phyloP scores from a whole-genome alignment of 345 rosid genomes.

The Clausena lansium region DNA sequence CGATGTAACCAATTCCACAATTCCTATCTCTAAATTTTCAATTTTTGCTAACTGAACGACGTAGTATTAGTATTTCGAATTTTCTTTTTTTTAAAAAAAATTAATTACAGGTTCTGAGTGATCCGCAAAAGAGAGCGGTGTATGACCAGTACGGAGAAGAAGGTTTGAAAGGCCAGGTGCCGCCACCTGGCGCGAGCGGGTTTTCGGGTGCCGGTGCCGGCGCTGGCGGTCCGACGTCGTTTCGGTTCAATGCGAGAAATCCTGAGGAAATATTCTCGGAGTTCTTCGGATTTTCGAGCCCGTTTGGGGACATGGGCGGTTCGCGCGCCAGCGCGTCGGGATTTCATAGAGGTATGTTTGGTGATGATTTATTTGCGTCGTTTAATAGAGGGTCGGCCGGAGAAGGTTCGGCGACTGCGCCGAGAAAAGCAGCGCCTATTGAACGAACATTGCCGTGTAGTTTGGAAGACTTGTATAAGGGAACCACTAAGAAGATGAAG shows the following conservation, averaged over 20 bases:
- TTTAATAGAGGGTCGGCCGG: conserved; percentile 40
- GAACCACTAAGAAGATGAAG: conserved; percentile 89
- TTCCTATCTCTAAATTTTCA: background rate
- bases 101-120: conserved; percentile 63
- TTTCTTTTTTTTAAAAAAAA: background rate
- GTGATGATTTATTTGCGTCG: conserved; percentile 57
- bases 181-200: conserved; percentile 71
- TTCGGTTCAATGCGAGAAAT: conserved; percentile 72
- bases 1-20: conserved; percentile 43
- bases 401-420: conserved; percentile 41
- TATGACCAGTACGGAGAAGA: conserved; percentile 93
- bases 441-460: conserved; percentile 80
- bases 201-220: conserved; percentile 41
- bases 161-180: conserved; percentile 73
- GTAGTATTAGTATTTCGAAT: background rate
- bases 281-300: conserved; percentile 73
- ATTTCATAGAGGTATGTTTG: conserved; percentile 52
- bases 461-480: conserved; percentile 86
- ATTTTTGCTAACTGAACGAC: background rate
- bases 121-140: conserved; percentile 71
- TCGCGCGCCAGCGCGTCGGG: conserved; percentile 47
- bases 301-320: conserved; percentile 62
- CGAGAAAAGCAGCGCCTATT: conserved; percentile 65
- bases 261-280: conserved; percentile 85
- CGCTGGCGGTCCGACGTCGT: conserved; percentile 33